Conservation (phyloP, 495 filamentous ascomycete genomes). For the Beverwykella pulmonaria region DNA sequence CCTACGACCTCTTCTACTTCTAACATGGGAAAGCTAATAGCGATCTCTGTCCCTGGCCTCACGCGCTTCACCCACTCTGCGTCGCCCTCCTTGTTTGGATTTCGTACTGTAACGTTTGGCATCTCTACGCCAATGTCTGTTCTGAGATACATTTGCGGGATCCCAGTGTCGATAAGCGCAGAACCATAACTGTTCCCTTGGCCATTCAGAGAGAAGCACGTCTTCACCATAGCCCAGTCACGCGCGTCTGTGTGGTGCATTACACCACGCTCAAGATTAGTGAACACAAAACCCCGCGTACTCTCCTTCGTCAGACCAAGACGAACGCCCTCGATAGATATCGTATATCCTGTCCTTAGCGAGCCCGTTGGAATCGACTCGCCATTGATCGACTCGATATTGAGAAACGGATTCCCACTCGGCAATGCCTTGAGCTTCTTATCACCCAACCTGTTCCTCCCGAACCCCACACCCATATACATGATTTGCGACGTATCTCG, state of each 20-base stretch:
- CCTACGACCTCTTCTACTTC: neutral
- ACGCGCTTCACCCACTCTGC: constrained; percentile 15
- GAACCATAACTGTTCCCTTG: constrained; percentile 1
- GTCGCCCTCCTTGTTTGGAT: constrained; percentile 19
- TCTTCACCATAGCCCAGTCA: constrained; percentile 30
- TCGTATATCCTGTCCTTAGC: constrained; percentile 11
- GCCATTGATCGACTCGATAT: constrained; percentile 20
- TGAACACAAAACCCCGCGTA: constrained; percentile 15
- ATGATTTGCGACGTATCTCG: constrained; percentile 18
- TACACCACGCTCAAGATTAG: constrained; percentile 7
- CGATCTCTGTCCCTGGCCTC: constrained; percentile 10
- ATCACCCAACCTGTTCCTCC: constrained; percentile 13
- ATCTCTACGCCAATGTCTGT: constrained; percentile 4
- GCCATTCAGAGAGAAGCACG: constrained; percentile 20
- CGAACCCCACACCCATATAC: constrained; percentile 37
- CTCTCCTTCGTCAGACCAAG: constrained; percentile 23
- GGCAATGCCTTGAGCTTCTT: constrained; percentile 9
- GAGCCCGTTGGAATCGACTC: neutral
- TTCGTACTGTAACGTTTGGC: constrained; percentile 17
- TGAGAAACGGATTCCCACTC: constrained; percentile 26
- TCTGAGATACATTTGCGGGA: constrained; percentile 30
- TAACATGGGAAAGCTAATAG: constrained; percentile 3
- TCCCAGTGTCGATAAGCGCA: constrained; percentile 25
- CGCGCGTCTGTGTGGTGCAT: constrained; percentile 13
- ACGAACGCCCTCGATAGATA: constrained; percentile 20